Evolutionary conservation across 139 green algal species (phyloP).

Genomic region (Dunaliella primolecta): DNA sequence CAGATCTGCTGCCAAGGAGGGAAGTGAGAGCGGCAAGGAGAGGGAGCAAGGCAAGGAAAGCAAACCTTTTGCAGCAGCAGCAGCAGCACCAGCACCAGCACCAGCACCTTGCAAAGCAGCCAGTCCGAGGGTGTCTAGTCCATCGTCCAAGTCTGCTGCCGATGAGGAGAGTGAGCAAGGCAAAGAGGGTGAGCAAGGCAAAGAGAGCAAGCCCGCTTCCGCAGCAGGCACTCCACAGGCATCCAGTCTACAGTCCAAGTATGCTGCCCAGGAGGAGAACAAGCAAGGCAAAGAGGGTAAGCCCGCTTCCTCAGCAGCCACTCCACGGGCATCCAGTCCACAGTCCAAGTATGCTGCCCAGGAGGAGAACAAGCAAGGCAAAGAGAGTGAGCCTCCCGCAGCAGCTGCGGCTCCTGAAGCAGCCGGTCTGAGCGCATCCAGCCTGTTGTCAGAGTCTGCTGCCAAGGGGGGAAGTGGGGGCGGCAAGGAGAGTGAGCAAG

Average conservation of each 20-base stretch:
- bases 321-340: not conserved
- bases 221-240: too few species aligned
- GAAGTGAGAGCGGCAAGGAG: too few species aligned
- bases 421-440: not conserved
- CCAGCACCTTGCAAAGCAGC: too few species aligned
- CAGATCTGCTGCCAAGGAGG: too few species aligned
- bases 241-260: not conserved
- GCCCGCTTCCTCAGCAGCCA: not conserved
- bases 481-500: not conserved
- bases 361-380: not conserved
- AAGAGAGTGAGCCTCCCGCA: not conserved
- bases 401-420: not conserved
- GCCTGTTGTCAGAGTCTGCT: too few species aligned
- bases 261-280: not conserved
- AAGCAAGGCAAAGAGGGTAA: too few species aligned
- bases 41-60: not conserved
- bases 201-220: too few species aligned
- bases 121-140: too few species aligned
- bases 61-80: not conserved
- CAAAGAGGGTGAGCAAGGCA: too few species aligned
- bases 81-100: not conserved
- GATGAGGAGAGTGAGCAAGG: not conserved
- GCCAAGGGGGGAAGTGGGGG: too few species aligned
- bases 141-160: not conserved
- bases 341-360: not conserved